Percentiles rank a stretch among this genome's conserved stretches.
Evolutionary conservation across 345 rosid genomes (phyloP).

Genomic region (Eucalyptus erythrocorys): DNA sequence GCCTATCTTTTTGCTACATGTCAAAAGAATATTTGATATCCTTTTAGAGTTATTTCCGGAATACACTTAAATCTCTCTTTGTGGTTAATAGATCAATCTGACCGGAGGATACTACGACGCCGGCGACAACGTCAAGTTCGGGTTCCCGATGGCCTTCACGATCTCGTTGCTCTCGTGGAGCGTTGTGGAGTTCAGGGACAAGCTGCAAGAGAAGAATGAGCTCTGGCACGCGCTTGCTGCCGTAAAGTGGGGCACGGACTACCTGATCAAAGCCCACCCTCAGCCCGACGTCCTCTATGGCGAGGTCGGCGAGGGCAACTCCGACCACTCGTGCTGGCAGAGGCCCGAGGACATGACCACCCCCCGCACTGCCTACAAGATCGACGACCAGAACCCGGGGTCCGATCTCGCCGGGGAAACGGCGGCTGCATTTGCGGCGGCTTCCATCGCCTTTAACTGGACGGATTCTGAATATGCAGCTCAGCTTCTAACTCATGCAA

Average conservation of each 20-base stretch:
- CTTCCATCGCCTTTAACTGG: conserved; percentile 36
- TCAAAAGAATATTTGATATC: neutral
- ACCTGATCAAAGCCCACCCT: conserved; percentile 53
- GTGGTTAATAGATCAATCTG: conserved; percentile 23
- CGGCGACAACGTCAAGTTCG: conserved; percentile 71
- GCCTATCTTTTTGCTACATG: neutral
- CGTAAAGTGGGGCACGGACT: conserved; percentile 62
- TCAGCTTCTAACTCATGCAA: conserved; percentile 35
- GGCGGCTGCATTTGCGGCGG: conserved; percentile 61
- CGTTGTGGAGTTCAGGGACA: conserved; percentile 28
- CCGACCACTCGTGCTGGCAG: conserved; percentile 62
- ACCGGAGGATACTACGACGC: conserved; percentile 76
- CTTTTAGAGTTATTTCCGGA: neutral
- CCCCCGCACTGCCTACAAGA: conserved; percentile 21
- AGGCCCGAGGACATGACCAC: conserved; percentile 80
- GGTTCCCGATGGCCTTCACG: conserved; percentile 71
- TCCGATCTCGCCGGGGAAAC: conserved; percentile 60
- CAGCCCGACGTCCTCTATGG: conserved; percentile 36
- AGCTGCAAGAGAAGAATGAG: conserved; percentile 19
- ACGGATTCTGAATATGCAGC: conserved; percentile 17
- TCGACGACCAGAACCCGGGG: conserved; percentile 44
- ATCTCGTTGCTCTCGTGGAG: conserved; percentile 68
- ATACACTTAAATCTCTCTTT: neutral
- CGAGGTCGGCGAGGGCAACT: conserved; percentile 43
- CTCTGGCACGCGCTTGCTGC: conserved; percentile 27